These are phyloP conservation scores for Hippophae gyantsensis DNA, from an alignment of 306 rosid species.

Conservation along the genomic window DNA sequence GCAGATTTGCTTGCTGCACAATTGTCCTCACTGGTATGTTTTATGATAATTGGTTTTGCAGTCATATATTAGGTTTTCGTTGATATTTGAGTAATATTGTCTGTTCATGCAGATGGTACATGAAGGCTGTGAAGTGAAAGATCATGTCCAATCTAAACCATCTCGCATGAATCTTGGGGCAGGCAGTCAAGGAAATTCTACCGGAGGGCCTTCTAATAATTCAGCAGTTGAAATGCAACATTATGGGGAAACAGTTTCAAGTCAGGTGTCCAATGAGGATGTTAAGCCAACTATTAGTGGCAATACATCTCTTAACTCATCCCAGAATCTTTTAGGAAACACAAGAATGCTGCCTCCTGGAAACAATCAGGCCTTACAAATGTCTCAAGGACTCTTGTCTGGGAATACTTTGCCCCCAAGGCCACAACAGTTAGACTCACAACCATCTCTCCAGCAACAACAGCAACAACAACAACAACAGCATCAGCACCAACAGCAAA, in stretches of 20 bases:
- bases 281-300: constrained; percentile 37
- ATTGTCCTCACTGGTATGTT: constrained; percentile 61
- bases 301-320: constrained; percentile 45
- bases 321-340: constrained; percentile 56
- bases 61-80: constrained; percentile 3
- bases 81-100: constrained; percentile 10
- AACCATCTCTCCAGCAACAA: constrained; percentile 41
- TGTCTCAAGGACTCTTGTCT: constrained; percentile 74
- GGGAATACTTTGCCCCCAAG: constrained; percentile 63
- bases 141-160: constrained; percentile 48
- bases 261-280: constrained; percentile 57
- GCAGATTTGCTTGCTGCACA: constrained; percentile 81
- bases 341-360: constrained; percentile 90
- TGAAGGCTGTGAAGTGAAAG: constrained; percentile 57
- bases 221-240: constrained; percentile 59
- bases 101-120: constrained; percentile 46
- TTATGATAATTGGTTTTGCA: constrained; percentile 3
- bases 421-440: constrained; percentile 66
- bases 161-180: constrained; percentile 32
- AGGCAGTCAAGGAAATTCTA: constrained; percentile 45
- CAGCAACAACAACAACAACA: constrained; percentile 8
- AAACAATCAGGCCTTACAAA: constrained; percentile 73
- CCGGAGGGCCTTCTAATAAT: constrained; percentile 36
- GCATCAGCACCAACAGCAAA: constrained; percentile 35
- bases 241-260: constrained; percentile 51